A percentile compares a stretch with the other conserved stretches of the same genome.
These are phyloP conservation scores for Claviceps sp. DNA, from an alignment of 2,329 filamentous ascomycete species.

Conservation along the genomic window DNA sequence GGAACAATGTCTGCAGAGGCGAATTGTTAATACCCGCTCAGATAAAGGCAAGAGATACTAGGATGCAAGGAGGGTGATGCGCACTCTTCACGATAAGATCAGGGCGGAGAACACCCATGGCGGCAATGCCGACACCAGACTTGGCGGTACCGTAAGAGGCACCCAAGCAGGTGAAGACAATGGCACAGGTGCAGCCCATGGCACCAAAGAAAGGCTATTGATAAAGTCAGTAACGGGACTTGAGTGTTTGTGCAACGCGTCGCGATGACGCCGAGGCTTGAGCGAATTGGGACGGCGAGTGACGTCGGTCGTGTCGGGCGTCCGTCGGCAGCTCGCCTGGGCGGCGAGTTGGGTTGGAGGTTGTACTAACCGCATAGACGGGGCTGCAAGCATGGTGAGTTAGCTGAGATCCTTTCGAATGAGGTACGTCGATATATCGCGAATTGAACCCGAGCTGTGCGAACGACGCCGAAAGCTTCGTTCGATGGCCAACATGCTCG, in stretches of 20 bases:
- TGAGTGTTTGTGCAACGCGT: conserved; percentile 10
- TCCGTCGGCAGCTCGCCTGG: conserved; percentile 2
- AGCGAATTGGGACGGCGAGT: conserved; percentile 10
- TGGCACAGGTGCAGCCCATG: conserved; percentile 94
- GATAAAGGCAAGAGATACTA: background rate
- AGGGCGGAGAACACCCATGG: conserved; percentile 95
- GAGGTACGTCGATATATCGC: conserved; percentile 1
- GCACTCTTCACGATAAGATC: conserved; percentile 99
- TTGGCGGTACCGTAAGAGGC: conserved; percentile 98
- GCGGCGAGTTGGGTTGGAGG: conserved; percentile 10
- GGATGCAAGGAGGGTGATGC: conserved; percentile 19
- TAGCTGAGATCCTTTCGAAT: conserved; percentile 23
- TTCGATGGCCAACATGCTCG: conserved; percentile 12
- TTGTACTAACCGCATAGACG: conserved; percentile 89
- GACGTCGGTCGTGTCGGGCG: conserved; percentile 20
- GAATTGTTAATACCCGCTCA: conserved; percentile 9
- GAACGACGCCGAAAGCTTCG: conserved; percentile 17
- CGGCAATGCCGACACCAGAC: conserved; percentile 95
- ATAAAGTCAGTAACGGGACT: conserved; percentile 19
- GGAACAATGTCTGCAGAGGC: conserved; percentile 73
- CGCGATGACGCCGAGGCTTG: conserved; percentile 8
- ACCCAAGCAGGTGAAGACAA: conserved; percentile 92
- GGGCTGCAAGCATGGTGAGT: conserved; percentile 48
- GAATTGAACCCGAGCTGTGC: conserved; percentile 3
- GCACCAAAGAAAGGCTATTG: conserved; percentile 78